Evolutionary conservation across 1,284 basidiomycete species (phyloP).

Genomic region (Malassezia yamatoensis): DNA sequence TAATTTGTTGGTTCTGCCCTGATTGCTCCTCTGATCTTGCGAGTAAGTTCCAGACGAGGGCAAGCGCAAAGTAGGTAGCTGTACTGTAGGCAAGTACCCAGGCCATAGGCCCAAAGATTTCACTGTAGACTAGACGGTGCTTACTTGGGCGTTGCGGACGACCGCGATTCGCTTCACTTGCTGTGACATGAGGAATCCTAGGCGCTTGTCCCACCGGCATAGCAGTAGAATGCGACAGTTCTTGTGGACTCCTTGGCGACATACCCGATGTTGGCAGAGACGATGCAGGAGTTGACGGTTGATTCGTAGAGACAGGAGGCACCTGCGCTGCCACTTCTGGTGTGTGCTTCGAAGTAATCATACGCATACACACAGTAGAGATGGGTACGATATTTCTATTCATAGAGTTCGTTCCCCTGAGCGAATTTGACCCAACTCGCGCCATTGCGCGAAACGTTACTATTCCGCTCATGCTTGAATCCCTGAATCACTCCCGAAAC

Average conservation of each 20-base stretch:
- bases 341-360: no score
- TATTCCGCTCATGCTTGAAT: no score
- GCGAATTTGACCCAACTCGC: no score
- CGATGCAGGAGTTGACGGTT: not conserved
- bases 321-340: not conserved
- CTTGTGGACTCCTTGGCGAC: not conserved
- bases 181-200: not conserved
- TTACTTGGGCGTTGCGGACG: not conserved
- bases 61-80: conserved; percentile 40
- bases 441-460: no score
- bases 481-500: no score
- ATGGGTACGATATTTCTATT: no score
- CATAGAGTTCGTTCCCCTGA: no score
- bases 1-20: conserved; percentile 21
- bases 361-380: no score
- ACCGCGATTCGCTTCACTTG: not conserved
- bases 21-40: conserved; percentile 26
- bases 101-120: conserved; percentile 35
- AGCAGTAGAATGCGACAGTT: not conserved
- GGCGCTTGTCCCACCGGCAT: not conserved
- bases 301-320: not conserved
- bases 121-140: conserved; percentile 35
- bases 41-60: conserved; percentile 36
- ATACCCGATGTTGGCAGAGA: not conserved
- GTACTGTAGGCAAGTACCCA: conserved; percentile 42